A percentile compares a stretch with the other conserved stretches of the same genome.
Evolutionary conservation across 2,329 filamentous ascomycete species (phyloP).

Genomic region (Hypoxylon sp.): DNA sequence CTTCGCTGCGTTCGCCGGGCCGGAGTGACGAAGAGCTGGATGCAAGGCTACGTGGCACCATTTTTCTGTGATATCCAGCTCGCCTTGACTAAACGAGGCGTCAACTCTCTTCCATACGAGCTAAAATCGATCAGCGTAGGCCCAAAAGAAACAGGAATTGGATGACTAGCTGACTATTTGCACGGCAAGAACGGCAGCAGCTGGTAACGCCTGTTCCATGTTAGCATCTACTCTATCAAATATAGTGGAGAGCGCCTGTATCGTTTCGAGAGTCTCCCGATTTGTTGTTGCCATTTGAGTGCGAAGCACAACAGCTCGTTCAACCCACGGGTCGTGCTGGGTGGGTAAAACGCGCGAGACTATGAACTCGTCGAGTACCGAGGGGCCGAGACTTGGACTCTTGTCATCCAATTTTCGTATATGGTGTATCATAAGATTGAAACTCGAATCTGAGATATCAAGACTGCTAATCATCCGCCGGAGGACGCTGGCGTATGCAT

Average conservation of each 20-base stretch:
- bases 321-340: conserved; percentile 72
- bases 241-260: conserved; percentile 49
- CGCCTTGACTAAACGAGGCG: conserved; percentile 65
- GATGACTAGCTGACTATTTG: conserved; percentile 71
- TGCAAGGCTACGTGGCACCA: conserved; percentile 83
- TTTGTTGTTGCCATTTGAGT: conserved; percentile 74
- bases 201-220: conserved; percentile 65
- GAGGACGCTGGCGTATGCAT: conserved; percentile 68
- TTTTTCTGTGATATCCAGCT: conserved; percentile 69
- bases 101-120: conserved; percentile 88
- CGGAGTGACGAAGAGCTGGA: conserved; percentile 74
- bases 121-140: conserved; percentile 59
- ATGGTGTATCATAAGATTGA: conserved; percentile 77
- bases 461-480: conserved; percentile 72
- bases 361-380: conserved; percentile 76
- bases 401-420: conserved; percentile 75
- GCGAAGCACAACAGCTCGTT: conserved; percentile 77
- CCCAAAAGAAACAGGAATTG: not conserved
- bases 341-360: conserved; percentile 66
- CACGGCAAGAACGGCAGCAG: conserved; percentile 75
- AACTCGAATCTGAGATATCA: conserved; percentile 72
- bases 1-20: conserved; percentile 76
- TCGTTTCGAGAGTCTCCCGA: conserved; percentile 56
- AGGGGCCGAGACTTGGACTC: conserved; percentile 64
- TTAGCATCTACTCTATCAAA: conserved; percentile 59